Base-by-base conservation (phyloP, 108 stramenopile species). In the Pseudonitzschia pungens region DNA sequence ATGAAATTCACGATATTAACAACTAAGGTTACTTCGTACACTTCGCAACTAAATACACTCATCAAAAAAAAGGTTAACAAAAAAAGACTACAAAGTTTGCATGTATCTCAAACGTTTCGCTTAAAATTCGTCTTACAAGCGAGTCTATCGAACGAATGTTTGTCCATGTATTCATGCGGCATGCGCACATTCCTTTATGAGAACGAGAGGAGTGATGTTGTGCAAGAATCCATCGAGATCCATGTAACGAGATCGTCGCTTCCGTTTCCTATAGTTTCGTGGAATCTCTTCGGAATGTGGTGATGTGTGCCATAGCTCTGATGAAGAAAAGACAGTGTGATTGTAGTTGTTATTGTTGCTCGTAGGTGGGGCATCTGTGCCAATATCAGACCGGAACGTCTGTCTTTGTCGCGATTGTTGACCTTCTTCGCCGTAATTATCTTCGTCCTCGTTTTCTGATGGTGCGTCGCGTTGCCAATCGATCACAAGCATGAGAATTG, bases 401-500 rank as follows among this genome's bases (percentile, higher is more conserved):
- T 36, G 4, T 36, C 36, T 36, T 28, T 2, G 58, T 24, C 1
- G 50, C 10, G 50, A 8, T 16, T 51, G 16, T 51, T 51, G 50
- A 3, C n/a, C 20, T n/a, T 51, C 20, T 3, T 51, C 9, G 1
- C 10, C 50, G 50, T 1, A 51, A 3, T 51, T n/a, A 3, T 51
- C 3, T 9, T 7, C 50, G 9, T 51, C 50, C 6, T 16, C 16
- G 6, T 51, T 9, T 10, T 16, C 50, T 9, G 9, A n/a, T 9
- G 9, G 9, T n/a, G 20, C 50, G 50, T 51, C 50, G 50, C 58
- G 31, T 32, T 59, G 31, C 31, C 58, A 32, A 32, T 32, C 58
- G 43, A 63, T 48, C n/a, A 75, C 40, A 70, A 52, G 57, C 69
- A 80, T 65, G 20, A 80, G 50, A 5, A 73, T 70, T 6, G 68